Base-by-base conservation (phyloP, 2,329 filamentous ascomycete species). In the Cladophialophora psammophila region DNA sequence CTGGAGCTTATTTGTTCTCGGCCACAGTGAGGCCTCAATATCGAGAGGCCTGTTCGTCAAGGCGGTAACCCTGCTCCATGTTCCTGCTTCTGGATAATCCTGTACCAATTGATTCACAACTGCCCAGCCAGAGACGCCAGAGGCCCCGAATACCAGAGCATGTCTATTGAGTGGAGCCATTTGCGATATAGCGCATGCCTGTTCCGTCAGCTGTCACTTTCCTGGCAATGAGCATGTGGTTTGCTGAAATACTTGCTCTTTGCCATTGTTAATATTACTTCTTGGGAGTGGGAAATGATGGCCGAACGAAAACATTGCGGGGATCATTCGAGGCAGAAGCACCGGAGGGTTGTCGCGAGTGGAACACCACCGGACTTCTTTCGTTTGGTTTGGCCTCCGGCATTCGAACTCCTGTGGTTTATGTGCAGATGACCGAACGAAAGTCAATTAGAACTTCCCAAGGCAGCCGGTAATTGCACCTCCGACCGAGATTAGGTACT, bases 51-150 rank as follows among this genome's bases (percentile, higher is more conserved):
- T 75, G 58, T 81, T 81, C 6, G 78, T 77, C 13, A 82, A 70
- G 0, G 78, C 80, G 13, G 80, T 80, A 8, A 81, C 75, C 35
- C 74, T 74, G 15, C 67, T 67, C 74, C 79, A 83, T 3, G 70
- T 71, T 6, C 73, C 74, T 18, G 73, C 42, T 8, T 71, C 60
- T 13, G 80, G 80, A 65, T 81, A 82, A 12, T 63, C 53, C 52
- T 75, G 69, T 6, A 78, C 69, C 2, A 82, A 69, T 58, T 80
- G 75, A 59, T 82, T 80, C 15, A 80, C 75, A 50, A 81, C 75
- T 6, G 79, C 76, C 81, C 80, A 83, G 58, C 80, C 80, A 58
- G 75, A 76, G 42, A 83, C 78, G 9, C 81, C 80, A 7, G 77
- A 79, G 50, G 76, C 77, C 36, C 81, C 81, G 56, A 80, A 80